Evolutionary conservation across 2,329 filamentous ascomycete species (phyloP), one percentile per base, ranked within the genome.

Genomic region (Colletotrichum brevisporum): DNA sequence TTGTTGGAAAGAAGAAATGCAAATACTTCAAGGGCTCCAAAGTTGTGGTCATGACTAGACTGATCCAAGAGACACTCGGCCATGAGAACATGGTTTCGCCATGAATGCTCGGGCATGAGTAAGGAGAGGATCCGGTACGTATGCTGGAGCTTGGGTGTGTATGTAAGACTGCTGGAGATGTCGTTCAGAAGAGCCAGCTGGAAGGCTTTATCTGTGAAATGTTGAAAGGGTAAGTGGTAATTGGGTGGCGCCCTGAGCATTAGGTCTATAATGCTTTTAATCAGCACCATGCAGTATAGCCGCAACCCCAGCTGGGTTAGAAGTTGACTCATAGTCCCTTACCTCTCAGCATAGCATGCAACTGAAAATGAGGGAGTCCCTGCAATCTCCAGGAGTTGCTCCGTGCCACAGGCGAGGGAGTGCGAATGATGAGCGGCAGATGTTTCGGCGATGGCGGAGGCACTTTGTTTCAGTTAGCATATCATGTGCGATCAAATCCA

Each of bases 401-500:
- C n/a, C 6, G 5, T 3, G 8, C 18, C 18, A 18, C 45, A 4
- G 47, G 57, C 1, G 47, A 51, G 3, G 57, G 57, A 3, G 57
- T 60, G 24, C 57, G 31, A 16, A 60, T 51, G 21, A 60, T 43
- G n/a, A 60, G 39, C 26, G 57, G 24, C 6, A 52, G 4, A 3
- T 60, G 18, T 26, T 41, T 21, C 36, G 57, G 57, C 13, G 47
- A 39, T 18, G 57, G 47, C 3, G 31, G 47, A 4, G 45, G 18
- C 16, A 54, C 16, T 54, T 31, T n/a, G 6, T 21, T 15, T 43
- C 3, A 13, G 26, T 26, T n/a, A 55, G 12, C 5, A 12, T 1
- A 4, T 39, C 2, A 6, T 5, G 12, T 4, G 12, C 5, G 8
- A 24, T n/a, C 1, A n/a, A 3, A n/a, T n/a, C 4, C 9, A 24